Evolutionary conservation across 495 filamentous ascomycete genomes (phyloP).

Genomic region (Cercophora newfieldiana): DNA sequence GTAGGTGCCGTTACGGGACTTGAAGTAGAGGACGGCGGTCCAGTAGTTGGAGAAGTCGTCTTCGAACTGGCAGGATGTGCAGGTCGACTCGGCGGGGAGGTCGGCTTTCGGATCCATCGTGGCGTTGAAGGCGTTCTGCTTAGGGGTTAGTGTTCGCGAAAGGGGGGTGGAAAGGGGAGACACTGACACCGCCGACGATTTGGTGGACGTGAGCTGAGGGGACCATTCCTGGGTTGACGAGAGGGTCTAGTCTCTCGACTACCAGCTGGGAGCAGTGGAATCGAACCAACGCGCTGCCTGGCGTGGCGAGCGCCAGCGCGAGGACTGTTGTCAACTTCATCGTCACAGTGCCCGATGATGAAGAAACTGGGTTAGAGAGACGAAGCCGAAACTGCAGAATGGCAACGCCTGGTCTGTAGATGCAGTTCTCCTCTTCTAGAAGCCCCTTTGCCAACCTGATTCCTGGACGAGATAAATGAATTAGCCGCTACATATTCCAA

Average conservation of each 20-base stretch:
- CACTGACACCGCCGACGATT: slow-evolving; percentile 37
- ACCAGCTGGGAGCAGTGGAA: slow-evolving; percentile 40
- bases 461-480: neutral
- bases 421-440: neutral
- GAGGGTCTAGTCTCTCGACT: slow-evolving; percentile 35
- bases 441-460: neutral
- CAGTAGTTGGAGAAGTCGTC: slow-evolving; percentile 46
- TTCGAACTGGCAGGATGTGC: slow-evolving; percentile 26
- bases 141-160: neutral
- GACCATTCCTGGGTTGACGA: slow-evolving; percentile 36
- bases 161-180: neutral
- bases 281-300: slow-evolving; percentile 35
- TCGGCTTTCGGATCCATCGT: slow-evolving; percentile 36
- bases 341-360: neutral
- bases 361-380: neutral
- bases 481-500: neutral
- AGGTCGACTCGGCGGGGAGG: slow-evolving; percentile 31
- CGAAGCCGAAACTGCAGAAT: neutral
- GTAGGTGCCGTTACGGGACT: slow-evolving; percentile 37
- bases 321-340: slow-evolving; percentile 35
- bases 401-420: neutral
- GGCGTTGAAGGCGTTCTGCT: slow-evolving; percentile 36
- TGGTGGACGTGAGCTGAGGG: slow-evolving; percentile 38
- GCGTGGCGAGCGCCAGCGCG: slow-evolving; percentile 33
- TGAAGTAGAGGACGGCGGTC: slow-evolving; percentile 37